Evolutionary conservation across 1,284 basidiomycete species (phyloP).

Genomic region (Leccinum pachyderme): DNA sequence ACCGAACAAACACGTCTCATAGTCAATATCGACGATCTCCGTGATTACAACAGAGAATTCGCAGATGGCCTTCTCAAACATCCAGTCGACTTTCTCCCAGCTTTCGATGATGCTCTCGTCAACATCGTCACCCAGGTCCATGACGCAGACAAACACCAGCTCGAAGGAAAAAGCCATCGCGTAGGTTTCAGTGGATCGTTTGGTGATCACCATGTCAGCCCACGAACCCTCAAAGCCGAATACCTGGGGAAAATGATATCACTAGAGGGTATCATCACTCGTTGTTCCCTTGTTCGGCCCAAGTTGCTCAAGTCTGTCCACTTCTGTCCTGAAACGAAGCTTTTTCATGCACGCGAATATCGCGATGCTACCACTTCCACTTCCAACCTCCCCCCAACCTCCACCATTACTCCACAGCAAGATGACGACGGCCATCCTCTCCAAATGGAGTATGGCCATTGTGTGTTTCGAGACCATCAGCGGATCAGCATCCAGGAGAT

Average conservation of each 20-base stretch:
- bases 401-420: slow-evolving; percentile 87
- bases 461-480: slow-evolving; percentile 95
- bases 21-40: slow-evolving; percentile 95
- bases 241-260: slow-evolving; percentile 97
- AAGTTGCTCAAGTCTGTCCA: slow-evolving; percentile 98
- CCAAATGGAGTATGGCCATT: slow-evolving; percentile 92
- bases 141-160: slow-evolving; percentile 82
- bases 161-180: slow-evolving; percentile 76
- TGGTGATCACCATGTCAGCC: slow-evolving; percentile 97
- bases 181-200: slow-evolving; percentile 98
- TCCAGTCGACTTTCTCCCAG: slow-evolving; percentile 88
- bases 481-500: slow-evolving; percentile 98
- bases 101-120: slow-evolving; percentile 84
- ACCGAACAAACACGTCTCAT: slow-evolving; percentile 86
- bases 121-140: slow-evolving; percentile 76
- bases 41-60: slow-evolving; percentile 87
- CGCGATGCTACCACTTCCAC: slow-evolving; percentile 89
- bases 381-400: slow-evolving; percentile 83
- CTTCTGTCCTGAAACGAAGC: slow-evolving; percentile 84
- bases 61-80: slow-evolving; percentile 84
- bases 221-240: slow-evolving; percentile 83
- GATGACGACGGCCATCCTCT: slow-evolving; percentile 89
- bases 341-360: slow-evolving; percentile 89
- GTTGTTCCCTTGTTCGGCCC: slow-evolving; percentile 96
- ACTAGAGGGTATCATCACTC: slow-evolving; percentile 96